Evolutionary conservation across 805 yeast genomes (phyloP), one percentile per base, ranked within the genome.

Genomic region (Peterozyma toletana): DNA sequence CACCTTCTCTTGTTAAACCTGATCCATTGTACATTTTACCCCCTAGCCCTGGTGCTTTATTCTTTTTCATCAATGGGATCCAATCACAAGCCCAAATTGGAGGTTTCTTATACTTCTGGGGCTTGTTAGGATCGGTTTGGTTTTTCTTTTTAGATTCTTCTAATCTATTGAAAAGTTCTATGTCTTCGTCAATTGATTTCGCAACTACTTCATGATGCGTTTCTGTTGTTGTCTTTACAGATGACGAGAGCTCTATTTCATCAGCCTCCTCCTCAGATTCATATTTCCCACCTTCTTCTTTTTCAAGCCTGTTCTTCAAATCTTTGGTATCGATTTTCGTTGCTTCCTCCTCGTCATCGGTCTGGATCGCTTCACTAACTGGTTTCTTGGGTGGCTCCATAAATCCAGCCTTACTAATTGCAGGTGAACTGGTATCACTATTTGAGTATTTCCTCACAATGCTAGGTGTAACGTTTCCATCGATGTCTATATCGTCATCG

Each of bases 51-150:
- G 30, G 30, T 16, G 18, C 36, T 13, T 16, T 30, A 34, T 14
- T 31, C 41, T 34, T 33, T n/a, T 42, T 40, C 21, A 58, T 54
- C 5, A 63, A 57, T 1, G 83, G 81, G 39, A 71, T 63, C 80
- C 84, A 86, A 53, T 79, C 83, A 49, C 73, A 82, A 0, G 96
- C 96, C 96, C 96, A 89, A 5, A 78, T 69, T 4, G 96, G 96
- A 3, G 85, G 85, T 38, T 64, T 68, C 11, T 62, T 61, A 59
- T 84, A 84, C 51, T 85, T 64, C 44, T 62, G 73, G 2, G 93
- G 90, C 60, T 82, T 80, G 3, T 51, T 45, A 7, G 27, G 4
- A 7, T 53, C 48, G 30, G 53, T 50, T 7, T 37, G 30, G 3
- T 37, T 39, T 31, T 42, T 43, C 14, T 33, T 31, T 3, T 35